Base-by-base conservation (phyloP, 495 filamentous ascomycete species). In the Acidomyces sp. region DNA sequence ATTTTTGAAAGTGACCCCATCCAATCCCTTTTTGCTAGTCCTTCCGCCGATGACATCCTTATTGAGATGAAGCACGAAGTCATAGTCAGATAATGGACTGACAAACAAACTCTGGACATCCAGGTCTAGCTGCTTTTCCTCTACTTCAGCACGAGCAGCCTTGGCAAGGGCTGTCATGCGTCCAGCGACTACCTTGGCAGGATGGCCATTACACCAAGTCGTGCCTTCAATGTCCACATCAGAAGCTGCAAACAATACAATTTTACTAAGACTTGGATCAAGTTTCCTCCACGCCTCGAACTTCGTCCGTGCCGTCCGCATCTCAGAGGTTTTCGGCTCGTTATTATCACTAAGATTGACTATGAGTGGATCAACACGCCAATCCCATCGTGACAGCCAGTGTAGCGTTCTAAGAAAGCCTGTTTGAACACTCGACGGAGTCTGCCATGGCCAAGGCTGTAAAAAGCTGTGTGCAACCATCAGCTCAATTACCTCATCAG, bases 311-410 rank as follows among this genome's bases (percentile, higher is more conserved):
- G 87, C 83, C 2, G 58, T 59, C 23, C 74, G 59, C 1, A 80
- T 69, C 18, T 71, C 75, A 41, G 61, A 63, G 37, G 55, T 57
- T 41, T 67, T 65, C 51, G 78, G 65, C 17, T 46, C 41, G 29
- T 37, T 41, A 21, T 21, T 44, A 3, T 36, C 47, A 38, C 67
- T 62, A 5, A 85, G 66, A 55, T 94, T 82, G 18, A 95, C 63
- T 25, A 94, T 69, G 20, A 93, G 67, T 0, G 90, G 82, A 19
- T 84, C 77, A 20, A 69, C 61, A 16, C 82, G 75, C 90, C 90
- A 97, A 52, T 96, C 85, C 86, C 90, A 97, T 17, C 72, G 68
- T 1, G 85, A 71, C 9, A 96, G 60, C 47, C 83, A 78, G 5
- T 74, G 53, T 6, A 97, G 63, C 4, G 85, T 81, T 28, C 87